Evolutionary conservation across 2,329 filamentous ascomycete genomes (phyloP), one percentile per base, ranked within the genome.

Genomic region (Ascochyta fabae): DNA sequence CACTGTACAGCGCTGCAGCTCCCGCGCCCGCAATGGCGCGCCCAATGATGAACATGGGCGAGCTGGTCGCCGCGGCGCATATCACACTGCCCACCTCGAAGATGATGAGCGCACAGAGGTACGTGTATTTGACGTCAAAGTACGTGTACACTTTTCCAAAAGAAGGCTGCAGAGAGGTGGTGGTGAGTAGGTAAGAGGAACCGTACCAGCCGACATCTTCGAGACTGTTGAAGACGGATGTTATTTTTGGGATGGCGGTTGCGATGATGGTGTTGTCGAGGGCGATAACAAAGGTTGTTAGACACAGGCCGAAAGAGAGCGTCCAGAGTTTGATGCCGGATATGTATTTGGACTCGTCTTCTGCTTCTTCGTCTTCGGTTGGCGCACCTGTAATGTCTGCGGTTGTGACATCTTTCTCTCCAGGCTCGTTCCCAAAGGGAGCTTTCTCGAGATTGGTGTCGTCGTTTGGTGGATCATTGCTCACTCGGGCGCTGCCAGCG

Each of bases 111-210:
- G 78, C 70, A 51, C 76, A 70, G 5, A 86, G 73, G 65, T 82
- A 86, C 1, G 77, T 78, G 46, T 74, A 81, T 61, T 81, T 82
- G 55, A 85, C 77, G 12, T 79, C 73, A 60, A 85, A 86, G 68
- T 82, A 84, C 46, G 84, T 86, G 7, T 85, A 89, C 2, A 88
- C 84, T 72, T 82, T 82, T 24, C 79, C 82, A 38, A 77, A 82
- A 1, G 77, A 77, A 4, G 79, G 79, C 53, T 81, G 80, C 0
- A 77, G 58, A 1, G 75, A 67, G 34, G 73, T 76, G 6, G 73
- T 79, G 3, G 78, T 70, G 62, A 81, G 55, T 61, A 84, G 70
- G 80, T 86, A 73, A 0, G 70, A 63, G 0, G 67, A 71, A 3
- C 72, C 76, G 50, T 79, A 79, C 77, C 77, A 79, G 5, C 74